Evolutionary conservation across 352 stramenopile genomes (phyloP).

Genomic region (Saprolegnia diclina): DNA sequence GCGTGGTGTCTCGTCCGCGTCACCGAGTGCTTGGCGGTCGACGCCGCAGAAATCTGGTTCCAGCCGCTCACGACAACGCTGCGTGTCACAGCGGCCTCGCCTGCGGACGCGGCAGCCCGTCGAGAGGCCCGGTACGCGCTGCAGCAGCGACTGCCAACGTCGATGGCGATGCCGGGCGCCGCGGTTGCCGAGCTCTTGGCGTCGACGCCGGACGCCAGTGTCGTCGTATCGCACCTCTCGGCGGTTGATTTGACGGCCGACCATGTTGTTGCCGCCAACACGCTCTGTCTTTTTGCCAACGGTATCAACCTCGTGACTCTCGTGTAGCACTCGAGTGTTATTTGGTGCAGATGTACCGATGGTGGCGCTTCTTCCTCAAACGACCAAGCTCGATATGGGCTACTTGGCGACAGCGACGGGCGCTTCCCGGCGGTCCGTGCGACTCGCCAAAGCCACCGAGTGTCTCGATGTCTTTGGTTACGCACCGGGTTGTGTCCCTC

Average conservation of each 20-base stretch:
- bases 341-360: neutral
- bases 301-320: neutral
- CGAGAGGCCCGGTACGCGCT: no score
- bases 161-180: no score
- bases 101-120: no score
- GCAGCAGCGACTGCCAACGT: no score
- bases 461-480: conserved; percentile 13
- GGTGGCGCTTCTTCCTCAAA: conserved; percentile 1
- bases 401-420: neutral
- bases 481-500: neutral
- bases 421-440: neutral
- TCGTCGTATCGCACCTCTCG: neutral
- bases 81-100: no score
- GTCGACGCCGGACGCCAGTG: no score
- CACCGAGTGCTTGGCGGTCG: neutral
- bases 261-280: neutral
- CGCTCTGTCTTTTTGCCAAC: conserved; percentile 7
- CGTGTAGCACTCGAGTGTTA: neutral
- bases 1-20: conserved; percentile 17
- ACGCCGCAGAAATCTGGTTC: no score
- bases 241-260: neutral
- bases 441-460: conserved; percentile 5
- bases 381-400: conserved; percentile 8
- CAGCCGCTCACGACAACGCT: no score
- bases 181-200: no score